phyloP scores from a whole-genome alignment of 1,284 basidiomycete genomes.

The Chiua sp. region DNA sequence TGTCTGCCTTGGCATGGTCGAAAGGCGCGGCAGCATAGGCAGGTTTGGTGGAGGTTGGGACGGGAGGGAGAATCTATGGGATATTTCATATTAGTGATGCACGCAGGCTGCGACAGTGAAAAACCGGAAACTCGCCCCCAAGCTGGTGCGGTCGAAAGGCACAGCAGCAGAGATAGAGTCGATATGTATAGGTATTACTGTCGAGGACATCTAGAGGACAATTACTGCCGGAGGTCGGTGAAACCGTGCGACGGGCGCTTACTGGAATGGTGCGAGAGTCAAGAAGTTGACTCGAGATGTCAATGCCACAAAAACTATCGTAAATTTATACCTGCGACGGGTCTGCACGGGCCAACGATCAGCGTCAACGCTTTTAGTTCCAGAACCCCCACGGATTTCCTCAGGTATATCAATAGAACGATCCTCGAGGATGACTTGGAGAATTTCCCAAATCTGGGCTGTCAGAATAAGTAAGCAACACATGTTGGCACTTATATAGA shows the following conservation, averaged over 20 bases:
- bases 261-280: neutral
- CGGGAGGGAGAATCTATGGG: too few relatives aligned
- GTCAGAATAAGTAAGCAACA: too few relatives aligned
- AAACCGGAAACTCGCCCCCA: neutral
- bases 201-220: constrained; percentile 3
- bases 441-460: too few relatives aligned
- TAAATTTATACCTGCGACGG: too few relatives aligned
- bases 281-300: neutral
- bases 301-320: too few relatives aligned
- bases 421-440: constrained; percentile 21
- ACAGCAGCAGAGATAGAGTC: constrained; percentile 8
- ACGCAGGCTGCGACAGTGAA: constrained; percentile 5
- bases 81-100: too few relatives aligned
- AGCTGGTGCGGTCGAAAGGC: too few relatives aligned
- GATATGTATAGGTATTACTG: neutral
- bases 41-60: neutral
- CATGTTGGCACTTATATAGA: too few relatives aligned
- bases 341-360: neutral
- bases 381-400: neutral
- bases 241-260: neutral
- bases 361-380: neutral
- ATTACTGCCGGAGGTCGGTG: neutral
- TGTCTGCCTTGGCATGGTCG: constrained; percentile 24
- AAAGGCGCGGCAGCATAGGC: constrained; percentile 23
- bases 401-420: constrained; percentile 13